phyloP scores from a whole-genome alignment of 2,329 filamentous ascomycete genomes.

The Colletotrichum sp. region DNA sequence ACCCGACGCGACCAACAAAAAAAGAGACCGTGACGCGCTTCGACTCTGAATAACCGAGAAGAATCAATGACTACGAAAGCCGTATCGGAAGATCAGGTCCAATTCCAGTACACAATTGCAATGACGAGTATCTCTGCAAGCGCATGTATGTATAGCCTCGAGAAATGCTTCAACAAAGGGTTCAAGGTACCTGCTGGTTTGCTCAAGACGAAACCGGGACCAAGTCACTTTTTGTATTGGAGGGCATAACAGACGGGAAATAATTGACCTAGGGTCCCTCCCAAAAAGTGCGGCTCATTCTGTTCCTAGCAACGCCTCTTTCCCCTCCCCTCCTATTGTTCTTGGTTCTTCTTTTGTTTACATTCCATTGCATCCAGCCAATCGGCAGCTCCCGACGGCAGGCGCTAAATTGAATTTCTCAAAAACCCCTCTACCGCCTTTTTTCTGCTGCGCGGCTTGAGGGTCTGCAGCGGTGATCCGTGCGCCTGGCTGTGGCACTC shows the following conservation, averaged over 20 bases:
- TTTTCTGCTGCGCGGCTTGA: background rate
- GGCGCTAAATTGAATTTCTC: background rate
- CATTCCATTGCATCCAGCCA: background rate
- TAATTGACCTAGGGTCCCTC: background rate
- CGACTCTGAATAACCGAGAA: background rate
- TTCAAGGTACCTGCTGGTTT: conserved; percentile 11
- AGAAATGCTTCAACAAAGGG: background rate
- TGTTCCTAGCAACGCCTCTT: background rate
- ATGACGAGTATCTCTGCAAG: background rate
- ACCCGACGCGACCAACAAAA: background rate
- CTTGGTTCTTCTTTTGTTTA: conserved; percentile 12
- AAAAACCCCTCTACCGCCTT: background rate
- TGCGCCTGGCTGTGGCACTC: background rate
- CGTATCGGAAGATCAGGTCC: background rate
- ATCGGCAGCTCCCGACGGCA: conserved; percentile 13
- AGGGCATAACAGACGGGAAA: background rate
- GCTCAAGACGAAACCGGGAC: background rate
- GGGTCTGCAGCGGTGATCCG: background rate
- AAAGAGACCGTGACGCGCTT: background rate
- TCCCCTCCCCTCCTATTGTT: background rate
- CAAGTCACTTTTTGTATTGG: background rate
- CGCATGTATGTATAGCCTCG: background rate
- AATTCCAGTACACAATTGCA: background rate
- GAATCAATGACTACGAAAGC: background rate
- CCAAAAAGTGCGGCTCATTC: background rate